Conservation (phyloP, 2,329 filamentous ascomycete genomes). For the Penicillium occitanis region DNA sequence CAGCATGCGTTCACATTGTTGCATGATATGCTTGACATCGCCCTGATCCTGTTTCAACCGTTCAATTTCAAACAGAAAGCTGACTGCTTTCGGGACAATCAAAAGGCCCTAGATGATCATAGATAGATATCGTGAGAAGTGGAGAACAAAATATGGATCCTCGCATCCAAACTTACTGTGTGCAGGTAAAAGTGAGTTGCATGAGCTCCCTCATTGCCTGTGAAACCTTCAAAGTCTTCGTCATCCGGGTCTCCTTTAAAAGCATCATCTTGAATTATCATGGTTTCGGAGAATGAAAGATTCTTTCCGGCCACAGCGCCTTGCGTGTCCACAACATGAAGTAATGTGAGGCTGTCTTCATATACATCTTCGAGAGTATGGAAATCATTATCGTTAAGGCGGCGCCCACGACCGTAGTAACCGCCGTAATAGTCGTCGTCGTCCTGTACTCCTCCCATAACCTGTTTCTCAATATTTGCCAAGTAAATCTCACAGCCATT, state of each 20-base stretch:
- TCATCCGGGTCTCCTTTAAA: conserved; percentile 25
- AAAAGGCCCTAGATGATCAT: conserved; percentile 10
- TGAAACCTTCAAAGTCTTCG: conserved; percentile 27
- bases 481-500: conserved; percentile 28
- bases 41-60: not conserved
- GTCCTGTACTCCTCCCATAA: conserved; percentile 22
- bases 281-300: conserved; percentile 10
- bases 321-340: conserved; percentile 18
- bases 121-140: not conserved
- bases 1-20: not conserved
- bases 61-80: conserved; percentile 13
- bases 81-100: conserved; percentile 11
- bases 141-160: not conserved
- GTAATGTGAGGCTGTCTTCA: conserved; percentile 5
- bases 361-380: not conserved
- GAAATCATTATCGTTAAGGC: conserved; percentile 12
- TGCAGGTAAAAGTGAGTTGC: conserved; percentile 29
- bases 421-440: conserved; percentile 16
- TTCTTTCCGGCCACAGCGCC: conserved; percentile 9
- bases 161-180: conserved; percentile 23
- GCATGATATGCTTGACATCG: not conserved
- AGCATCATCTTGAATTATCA: conserved; percentile 22
- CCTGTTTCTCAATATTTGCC: conserved; percentile 26
- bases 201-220: conserved; percentile 29
- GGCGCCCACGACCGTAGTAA: not conserved